Conservation (phyloP, 2,329 filamentous ascomycete species). For the Pestalotiopsis sp. region DNA sequence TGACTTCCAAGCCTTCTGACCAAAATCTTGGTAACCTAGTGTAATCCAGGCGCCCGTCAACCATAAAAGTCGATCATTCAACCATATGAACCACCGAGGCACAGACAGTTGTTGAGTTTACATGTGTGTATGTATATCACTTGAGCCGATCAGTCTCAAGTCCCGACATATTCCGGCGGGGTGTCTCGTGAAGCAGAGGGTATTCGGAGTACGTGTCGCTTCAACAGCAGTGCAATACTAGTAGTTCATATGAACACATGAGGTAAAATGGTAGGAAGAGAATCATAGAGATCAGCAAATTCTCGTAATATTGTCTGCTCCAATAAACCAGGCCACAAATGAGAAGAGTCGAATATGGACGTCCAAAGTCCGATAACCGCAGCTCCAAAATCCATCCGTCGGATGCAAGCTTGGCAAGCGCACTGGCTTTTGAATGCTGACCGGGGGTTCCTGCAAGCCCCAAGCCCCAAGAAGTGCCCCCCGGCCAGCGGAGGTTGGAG, state of each 20-base stretch:
- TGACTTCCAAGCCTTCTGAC: neutral
- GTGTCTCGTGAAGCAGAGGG: neutral
- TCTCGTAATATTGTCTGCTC: neutral
- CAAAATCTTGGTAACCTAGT: neutral
- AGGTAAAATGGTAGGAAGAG: neutral
- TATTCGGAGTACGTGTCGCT: neutral
- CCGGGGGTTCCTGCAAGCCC: neutral
- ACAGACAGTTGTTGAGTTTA: neutral
- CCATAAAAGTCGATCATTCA: neutral
- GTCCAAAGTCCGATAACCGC: conserved; percentile 8
- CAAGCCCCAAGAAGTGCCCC: neutral
- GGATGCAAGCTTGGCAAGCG: neutral
- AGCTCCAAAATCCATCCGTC: neutral
- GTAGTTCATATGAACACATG: neutral
- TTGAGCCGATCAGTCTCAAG: neutral
- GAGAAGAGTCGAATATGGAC: neutral
- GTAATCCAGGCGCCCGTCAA: neutral
- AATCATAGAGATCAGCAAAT: neutral
- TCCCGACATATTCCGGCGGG: neutral
- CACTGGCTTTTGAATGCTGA: neutral
- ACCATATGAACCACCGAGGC: neutral
- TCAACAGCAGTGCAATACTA: neutral
- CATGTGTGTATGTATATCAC: neutral
- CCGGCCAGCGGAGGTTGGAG: neutral
- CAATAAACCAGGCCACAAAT: neutral